Conservation (phyloP, 2,329 filamentous ascomycete species). For the Thelonectria blattea region DNA sequence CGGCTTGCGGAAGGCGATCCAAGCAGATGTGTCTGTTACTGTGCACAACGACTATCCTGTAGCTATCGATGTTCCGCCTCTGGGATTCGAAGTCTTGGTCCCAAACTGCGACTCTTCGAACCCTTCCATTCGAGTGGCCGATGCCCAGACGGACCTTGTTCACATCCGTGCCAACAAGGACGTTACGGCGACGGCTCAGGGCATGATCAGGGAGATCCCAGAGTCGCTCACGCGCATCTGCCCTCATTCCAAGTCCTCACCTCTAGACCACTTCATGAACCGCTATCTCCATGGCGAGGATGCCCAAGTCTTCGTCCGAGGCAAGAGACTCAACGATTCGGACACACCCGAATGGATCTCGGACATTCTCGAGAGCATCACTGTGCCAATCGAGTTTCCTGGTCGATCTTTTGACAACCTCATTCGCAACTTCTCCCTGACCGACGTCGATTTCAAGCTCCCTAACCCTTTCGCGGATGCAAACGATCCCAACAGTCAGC, state of each 20-base stretch:
- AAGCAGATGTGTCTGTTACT: slow-evolving; percentile 76
- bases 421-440: slow-evolving; percentile 86
- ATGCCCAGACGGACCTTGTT: slow-evolving; percentile 72
- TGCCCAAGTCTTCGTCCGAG: slow-evolving; percentile 82
- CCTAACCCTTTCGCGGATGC: slow-evolving; percentile 82
- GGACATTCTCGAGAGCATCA: slow-evolving; percentile 80
- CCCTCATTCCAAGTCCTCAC: slow-evolving; percentile 78
- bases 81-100: slow-evolving; percentile 85
- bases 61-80: slow-evolving; percentile 74
- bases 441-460: slow-evolving; percentile 83
- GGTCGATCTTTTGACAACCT: slow-evolving; percentile 81
- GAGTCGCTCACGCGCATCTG: slow-evolving; percentile 75
- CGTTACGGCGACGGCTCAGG: slow-evolving; percentile 72
- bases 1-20: slow-evolving; percentile 68
- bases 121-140: slow-evolving; percentile 78
- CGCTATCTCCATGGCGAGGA: slow-evolving; percentile 82
- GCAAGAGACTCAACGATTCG: slow-evolving; percentile 69
- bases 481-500: slow-evolving; percentile 72
- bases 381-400: slow-evolving; percentile 83
- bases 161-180: slow-evolving; percentile 71
- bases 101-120: slow-evolving; percentile 78
- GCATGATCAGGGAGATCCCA: slow-evolving; percentile 75
- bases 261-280: slow-evolving; percentile 80
- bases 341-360: slow-evolving; percentile 83
- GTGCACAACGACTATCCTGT: slow-evolving; percentile 81